These are phyloP conservation scores for Houttuynia cordata DNA, from an alignment of 164 flowering plant species.

Conservation along the genomic window DNA sequence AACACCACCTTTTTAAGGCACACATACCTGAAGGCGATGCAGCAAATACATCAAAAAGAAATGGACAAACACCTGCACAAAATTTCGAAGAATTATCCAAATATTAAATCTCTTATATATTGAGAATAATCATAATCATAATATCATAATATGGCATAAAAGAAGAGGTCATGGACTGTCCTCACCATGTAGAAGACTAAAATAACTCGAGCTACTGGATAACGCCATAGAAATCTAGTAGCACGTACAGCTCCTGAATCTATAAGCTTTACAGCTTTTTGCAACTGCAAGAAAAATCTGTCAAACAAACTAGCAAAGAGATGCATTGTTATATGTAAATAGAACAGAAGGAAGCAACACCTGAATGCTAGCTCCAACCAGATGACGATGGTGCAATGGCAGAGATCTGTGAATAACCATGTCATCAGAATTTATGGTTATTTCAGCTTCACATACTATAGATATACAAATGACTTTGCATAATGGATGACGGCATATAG, in stretches of 20 bases:
- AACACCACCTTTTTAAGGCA: too few relatives aligned
- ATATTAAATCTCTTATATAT: not conserved
- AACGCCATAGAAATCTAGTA: constrained; percentile 93
- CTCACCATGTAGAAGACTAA: constrained; percentile 79
- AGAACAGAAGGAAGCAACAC: constrained; percentile 21
- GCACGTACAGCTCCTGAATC: constrained; percentile 96
- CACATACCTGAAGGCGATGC: constrained; percentile 91
- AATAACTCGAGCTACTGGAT: constrained; percentile 79
- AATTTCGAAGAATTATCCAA: constrained; percentile 1
- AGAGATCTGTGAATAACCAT: constrained; percentile 61
- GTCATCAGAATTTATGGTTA: not conserved
- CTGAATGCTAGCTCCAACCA: constrained; percentile 85
- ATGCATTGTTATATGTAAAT: not conserved
- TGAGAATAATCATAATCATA: not conserved
- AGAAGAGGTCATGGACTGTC: not conserved
- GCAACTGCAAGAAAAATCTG: constrained; percentile 42
- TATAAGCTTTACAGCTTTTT: constrained; percentile 82
- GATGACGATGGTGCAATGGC: constrained; percentile 91
- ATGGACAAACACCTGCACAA: constrained; percentile 91
- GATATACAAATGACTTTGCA: too few relatives aligned
- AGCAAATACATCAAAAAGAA: constrained; percentile 91
- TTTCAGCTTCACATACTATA: too few relatives aligned
- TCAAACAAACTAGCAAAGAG: not conserved
- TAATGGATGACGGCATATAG: not conserved
- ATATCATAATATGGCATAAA: not conserved